Evolutionary conservation across 306 rosid species (phyloP).

Genomic region (Erythrophleum fordii): DNA sequence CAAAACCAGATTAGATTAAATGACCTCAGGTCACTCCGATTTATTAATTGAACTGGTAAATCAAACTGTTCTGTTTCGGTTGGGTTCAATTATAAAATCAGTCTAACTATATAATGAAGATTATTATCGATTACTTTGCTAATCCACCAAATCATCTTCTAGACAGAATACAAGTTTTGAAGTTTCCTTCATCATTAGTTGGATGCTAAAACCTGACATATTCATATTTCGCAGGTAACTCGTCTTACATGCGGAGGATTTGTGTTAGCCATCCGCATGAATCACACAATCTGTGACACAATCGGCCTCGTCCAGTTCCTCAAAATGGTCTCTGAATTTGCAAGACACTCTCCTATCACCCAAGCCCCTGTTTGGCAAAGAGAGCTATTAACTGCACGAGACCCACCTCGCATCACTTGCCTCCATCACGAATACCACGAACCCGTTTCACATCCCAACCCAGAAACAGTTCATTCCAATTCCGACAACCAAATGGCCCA

Average conservation of each 20-base stretch:
- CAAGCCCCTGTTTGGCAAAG: constrained; percentile 29
- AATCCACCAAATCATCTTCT: no score
- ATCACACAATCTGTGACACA: constrained; percentile 29
- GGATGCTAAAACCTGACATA: not conserved
- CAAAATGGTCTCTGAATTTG: constrained; percentile 2
- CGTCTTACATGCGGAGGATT: constrained; percentile 38
- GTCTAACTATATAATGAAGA: no score
- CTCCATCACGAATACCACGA: constrained; percentile 25
- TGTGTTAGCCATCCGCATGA: constrained; percentile 23
- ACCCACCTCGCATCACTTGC: constrained; percentile 26
- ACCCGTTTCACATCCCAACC: not conserved
- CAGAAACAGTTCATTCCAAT: not conserved
- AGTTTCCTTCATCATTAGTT: not conserved
- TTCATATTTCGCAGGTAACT: constrained; percentile 5
- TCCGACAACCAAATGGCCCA: not conserved
- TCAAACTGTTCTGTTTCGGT: no score
- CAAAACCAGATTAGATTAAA: no score
- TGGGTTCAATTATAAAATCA: no score
- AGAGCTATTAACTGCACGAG: constrained; percentile 1
- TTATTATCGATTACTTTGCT: no score
- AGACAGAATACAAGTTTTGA: no score
- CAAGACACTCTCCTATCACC: not conserved
- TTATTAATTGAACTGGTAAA: no score
- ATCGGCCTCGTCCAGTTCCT: constrained; percentile 34
- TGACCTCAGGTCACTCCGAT: no score